phyloP scores from a whole-genome alignment of 306 rosid genomes.

The Rosa chinensis region DNA sequence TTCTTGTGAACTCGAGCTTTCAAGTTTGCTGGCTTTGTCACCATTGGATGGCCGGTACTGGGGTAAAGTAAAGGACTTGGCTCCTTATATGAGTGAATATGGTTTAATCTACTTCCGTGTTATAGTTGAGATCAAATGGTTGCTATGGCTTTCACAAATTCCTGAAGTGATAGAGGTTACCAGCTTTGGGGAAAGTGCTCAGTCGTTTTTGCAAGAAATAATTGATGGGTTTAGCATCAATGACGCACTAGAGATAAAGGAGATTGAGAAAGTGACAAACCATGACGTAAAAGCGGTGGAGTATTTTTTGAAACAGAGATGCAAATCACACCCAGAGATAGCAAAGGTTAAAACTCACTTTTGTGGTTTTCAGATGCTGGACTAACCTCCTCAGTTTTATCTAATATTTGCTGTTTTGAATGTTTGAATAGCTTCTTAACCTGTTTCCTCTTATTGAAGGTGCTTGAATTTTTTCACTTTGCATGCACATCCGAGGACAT shows the following conservation, averaged over 20 bases:
- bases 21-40: neutral
- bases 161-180: constrained; percentile 68
- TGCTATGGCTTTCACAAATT: constrained; percentile 66
- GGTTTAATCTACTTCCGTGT: constrained; percentile 8
- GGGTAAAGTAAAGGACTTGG: constrained; percentile 6
- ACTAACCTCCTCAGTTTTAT: neutral
- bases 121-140: constrained; percentile 44
- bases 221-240: constrained; percentile 48
- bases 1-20: neutral
- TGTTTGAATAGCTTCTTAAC: neutral
- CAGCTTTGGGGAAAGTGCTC: constrained; percentile 62
- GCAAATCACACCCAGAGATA: constrained; percentile 65
- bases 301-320: constrained; percentile 80
- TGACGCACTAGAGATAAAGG: constrained; percentile 74
- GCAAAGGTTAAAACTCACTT: constrained; percentile 39
- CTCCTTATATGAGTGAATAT: constrained; percentile 11
- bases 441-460: constrained; percentile 37
- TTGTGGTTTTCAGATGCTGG: neutral
- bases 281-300: constrained; percentile 95
- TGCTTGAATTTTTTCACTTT: constrained; percentile 92
- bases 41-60: constrained; percentile 10
- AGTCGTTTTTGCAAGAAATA: constrained; percentile 54
- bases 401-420: neutral
- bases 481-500: constrained; percentile 94
- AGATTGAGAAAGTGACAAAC: constrained; percentile 74